Base-by-base conservation (phyloP, 202 grass and related monocot genomes). In the Schoenoplectus tabernaemontani region DNA sequence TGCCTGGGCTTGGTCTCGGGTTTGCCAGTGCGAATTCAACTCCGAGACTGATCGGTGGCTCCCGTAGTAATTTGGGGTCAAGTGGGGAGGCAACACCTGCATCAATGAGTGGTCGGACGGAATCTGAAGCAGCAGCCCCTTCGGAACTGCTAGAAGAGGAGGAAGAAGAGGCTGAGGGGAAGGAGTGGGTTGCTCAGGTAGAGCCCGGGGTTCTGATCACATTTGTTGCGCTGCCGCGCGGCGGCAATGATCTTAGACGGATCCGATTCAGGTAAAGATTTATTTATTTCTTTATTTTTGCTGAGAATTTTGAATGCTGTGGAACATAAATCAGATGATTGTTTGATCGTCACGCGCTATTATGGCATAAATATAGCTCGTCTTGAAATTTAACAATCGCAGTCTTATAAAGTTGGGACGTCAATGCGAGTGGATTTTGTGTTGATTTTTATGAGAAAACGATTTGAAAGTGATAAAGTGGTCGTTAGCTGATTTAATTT, bases 191-290 rank as follows among this genome's bases (percentile, higher is more conserved):
- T 28, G 90, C 93, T 4, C 93, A 92, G 69, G 93, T 96, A 1
- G 93, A 96, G 56, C 88, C 93, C 23, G 93, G 93, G 2, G 90
- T 96, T 77, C 88, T 96, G 57, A 96, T 96, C 84, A 90, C 93
- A 51, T 96, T 96, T 70, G 77, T 92, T 20, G 86, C 90, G 56
- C 86, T 92, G 48, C 90, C 82, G 3, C 82, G 86, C 10, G 93
- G 93, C 24, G 88, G 93, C 12, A 96, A 96, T 66, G 84, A 92
- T 51, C 88, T 96, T 59, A 90, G 89, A 65, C 86, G 90, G 79
- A 96, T 96, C 88, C 84, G 93, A 46, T 93, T 96, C 90, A 96
- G 93, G 90, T 92, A 87, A 76, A n/a, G 0, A 53, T 54, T 74
- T 44, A 34, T 36, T 7, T 38, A 75, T 78, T 70, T 47, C 5